phyloP scores from a whole-genome alignment of 83 land plant species.

The Diphasiastrum complanatum region DNA sequence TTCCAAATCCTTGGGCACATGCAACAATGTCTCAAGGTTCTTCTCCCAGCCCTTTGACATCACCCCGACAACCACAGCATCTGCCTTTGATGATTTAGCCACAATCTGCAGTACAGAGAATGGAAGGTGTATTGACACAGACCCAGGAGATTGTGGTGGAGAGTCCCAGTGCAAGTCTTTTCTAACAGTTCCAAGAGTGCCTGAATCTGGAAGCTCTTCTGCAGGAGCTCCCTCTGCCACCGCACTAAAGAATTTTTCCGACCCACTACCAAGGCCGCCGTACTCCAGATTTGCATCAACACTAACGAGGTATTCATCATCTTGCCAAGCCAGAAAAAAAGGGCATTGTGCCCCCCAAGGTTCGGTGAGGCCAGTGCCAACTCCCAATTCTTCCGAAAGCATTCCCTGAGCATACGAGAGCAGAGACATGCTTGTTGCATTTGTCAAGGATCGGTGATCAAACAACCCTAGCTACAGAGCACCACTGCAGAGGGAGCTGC shows the following conservation, averaged over 20 bases:
- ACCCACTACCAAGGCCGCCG: constrained; percentile 1
- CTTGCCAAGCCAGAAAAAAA: not conserved
- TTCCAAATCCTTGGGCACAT: not conserved
- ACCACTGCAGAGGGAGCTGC: too few relatives aligned
- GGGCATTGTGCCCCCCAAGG: constrained; percentile 16
- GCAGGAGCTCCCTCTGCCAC: constrained; percentile 15
- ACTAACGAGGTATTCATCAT: not conserved
- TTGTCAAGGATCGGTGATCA: too few relatives aligned
- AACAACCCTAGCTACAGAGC: too few relatives aligned
- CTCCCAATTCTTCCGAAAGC: constrained; percentile 23
- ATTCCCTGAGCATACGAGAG: constrained; percentile 25
- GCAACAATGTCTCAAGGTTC: constrained; percentile 10
- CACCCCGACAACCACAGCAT: constrained; percentile 20
- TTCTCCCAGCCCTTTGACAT: not conserved
- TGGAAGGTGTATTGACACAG: constrained; percentile 20
- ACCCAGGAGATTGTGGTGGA: constrained; percentile 25
- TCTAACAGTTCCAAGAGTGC: constrained; percentile 8
- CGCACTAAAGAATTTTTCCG: constrained; percentile 13
- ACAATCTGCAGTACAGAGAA: constrained; percentile 19
- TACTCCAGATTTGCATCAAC: constrained; percentile 7
- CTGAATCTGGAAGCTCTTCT: constrained; percentile 10
- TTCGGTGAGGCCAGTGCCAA: constrained; percentile 22
- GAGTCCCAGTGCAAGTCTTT: constrained; percentile 27
- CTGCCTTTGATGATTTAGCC: constrained; percentile 18
- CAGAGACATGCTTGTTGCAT: too few relatives aligned